Evolutionary conservation across 2,329 filamentous ascomycete genomes (phyloP).

Genomic region (Paraconiothyrium sp.): DNA sequence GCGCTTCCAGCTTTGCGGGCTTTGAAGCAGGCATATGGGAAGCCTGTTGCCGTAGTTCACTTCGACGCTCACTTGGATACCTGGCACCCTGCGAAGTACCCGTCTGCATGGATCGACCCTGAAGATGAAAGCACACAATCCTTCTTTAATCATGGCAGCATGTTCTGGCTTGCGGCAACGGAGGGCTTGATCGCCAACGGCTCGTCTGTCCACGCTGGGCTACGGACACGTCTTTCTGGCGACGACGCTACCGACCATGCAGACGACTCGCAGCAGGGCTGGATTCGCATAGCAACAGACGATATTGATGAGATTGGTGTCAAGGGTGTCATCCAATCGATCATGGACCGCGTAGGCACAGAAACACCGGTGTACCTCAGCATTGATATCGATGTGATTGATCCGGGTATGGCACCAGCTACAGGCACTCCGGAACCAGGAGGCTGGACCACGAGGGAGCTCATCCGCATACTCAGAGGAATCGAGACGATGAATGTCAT

Average conservation of each 20-base stretch:
- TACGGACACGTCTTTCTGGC: slow-evolving; percentile 76
- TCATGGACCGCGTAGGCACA: slow-evolving; percentile 76
- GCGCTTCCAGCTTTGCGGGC: slow-evolving; percentile 61
- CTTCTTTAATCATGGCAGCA: slow-evolving; percentile 86
- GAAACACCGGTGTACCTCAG: slow-evolving; percentile 82
- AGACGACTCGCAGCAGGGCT: slow-evolving; percentile 77
- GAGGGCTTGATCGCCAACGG: slow-evolving; percentile 81
- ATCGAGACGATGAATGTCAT: slow-evolving; percentile 86
- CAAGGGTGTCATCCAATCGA: slow-evolving; percentile 73
- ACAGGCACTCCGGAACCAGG: slow-evolving; percentile 91
- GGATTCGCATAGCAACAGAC: slow-evolving; percentile 81
- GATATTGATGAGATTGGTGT: slow-evolving; percentile 87
- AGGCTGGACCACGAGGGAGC: slow-evolving; percentile 88
- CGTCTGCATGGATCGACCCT: slow-evolving; percentile 72
- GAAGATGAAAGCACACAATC: slow-evolving; percentile 67
- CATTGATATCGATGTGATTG: slow-evolving; percentile 83
- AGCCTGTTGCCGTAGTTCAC: slow-evolving; percentile 59
- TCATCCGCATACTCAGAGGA: slow-evolving; percentile 83
- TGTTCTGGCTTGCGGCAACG: slow-evolving; percentile 88
- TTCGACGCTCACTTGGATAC: slow-evolving; percentile 78
- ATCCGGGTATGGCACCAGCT: slow-evolving; percentile 76
- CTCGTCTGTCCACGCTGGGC: slow-evolving; percentile 81
- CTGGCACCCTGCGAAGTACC: slow-evolving; percentile 85
- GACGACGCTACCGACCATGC: slow-evolving; percentile 75
- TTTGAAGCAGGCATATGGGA: slow-evolving; percentile 56